Base-by-base conservation (phyloP, 352 stramenopile species). In the Phytophthora rubi region DNA sequence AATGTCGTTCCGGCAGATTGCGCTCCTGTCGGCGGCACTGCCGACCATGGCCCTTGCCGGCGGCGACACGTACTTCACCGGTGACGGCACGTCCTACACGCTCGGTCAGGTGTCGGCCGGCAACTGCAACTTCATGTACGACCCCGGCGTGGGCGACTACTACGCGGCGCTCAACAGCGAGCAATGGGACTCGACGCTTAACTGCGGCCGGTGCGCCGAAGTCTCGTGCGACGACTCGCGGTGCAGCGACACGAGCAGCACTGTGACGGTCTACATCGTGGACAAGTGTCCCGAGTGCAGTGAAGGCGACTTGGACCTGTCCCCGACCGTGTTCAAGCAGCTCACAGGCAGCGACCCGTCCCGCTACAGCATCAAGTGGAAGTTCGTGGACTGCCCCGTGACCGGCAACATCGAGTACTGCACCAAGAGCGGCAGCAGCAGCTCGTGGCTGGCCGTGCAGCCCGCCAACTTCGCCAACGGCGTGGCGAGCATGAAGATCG, bases 241-340 rank as follows among this genome's bases (percentile, higher is more conserved):
- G 1, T 94, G 86, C 63, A 59, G 63, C 12, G 72, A 87, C 62
- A 79, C 65, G 21, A 78, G 28, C 26, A 86, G 49, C 28, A 81
- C 65, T 2, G 62, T 79, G 42, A 71, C 80, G 13, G 78, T 92
- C 10, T 81, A 90, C 65, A 67, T 94, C 37, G 71, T 91, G 16
- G 85, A 94, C 70, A 77, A 73, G 18, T 94, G 87, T 59, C 85
- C 83, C 6, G 85, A 93, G 62, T 94, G 87, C 62, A 69, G 44
- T 2, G 13, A 88, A 23, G 85, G 85, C 49, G 83, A 88, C 63
- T 71, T 89, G 53, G 82, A 88, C 45, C 59, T 89, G 56, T 87
- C 79, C 26, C 71, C 77, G 6, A 75, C 64, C 0, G 77, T 89
- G 35, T 89, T 84, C 53, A 73, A 77, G 51, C 52, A 72, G 2